A percentile compares a stretch with the other conserved stretches of the same genome.
phyloP scores from a whole-genome alignment of 116 monocot genomes.

The Cymodocea nodosa region DNA sequence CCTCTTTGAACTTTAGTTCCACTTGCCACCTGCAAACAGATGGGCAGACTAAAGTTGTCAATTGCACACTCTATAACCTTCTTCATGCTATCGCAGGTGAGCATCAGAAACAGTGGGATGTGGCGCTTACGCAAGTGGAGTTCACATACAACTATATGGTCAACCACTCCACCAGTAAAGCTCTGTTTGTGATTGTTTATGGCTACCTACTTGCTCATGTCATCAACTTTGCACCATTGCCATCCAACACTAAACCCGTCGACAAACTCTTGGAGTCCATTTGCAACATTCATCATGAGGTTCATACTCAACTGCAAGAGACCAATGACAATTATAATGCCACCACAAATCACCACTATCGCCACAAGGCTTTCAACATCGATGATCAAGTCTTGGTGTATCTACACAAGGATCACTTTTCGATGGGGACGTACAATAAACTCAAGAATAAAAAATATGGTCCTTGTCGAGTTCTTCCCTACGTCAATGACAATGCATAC shows the following conservation, averaged over 20 bases:
- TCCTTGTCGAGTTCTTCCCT: no score
- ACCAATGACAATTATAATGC: no score
- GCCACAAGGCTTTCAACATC: no score
- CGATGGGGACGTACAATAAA: no score
- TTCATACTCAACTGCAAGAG: no score
- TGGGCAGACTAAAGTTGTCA: background rate
- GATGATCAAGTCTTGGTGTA: no score
- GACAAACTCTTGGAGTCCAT: background rate
- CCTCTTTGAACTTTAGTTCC: background rate
- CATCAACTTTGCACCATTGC: background rate
- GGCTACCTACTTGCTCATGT: background rate
- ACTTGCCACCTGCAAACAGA: conserved; percentile 3
- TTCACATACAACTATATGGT: background rate
- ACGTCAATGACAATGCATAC: no score
- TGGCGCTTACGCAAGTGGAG: background rate
- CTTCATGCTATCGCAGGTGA: background rate
- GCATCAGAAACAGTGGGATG: background rate
- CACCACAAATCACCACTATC: no score
- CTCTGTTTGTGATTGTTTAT: background rate
- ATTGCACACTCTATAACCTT: background rate
- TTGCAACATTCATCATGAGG: no score
- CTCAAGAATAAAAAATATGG: no score
- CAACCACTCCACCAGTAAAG: background rate
- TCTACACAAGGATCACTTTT: no score
- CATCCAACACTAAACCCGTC: background rate